phyloP scores from a whole-genome alignment of 2,329 filamentous ascomycete genomes.

The Penicillium janthinellum region DNA sequence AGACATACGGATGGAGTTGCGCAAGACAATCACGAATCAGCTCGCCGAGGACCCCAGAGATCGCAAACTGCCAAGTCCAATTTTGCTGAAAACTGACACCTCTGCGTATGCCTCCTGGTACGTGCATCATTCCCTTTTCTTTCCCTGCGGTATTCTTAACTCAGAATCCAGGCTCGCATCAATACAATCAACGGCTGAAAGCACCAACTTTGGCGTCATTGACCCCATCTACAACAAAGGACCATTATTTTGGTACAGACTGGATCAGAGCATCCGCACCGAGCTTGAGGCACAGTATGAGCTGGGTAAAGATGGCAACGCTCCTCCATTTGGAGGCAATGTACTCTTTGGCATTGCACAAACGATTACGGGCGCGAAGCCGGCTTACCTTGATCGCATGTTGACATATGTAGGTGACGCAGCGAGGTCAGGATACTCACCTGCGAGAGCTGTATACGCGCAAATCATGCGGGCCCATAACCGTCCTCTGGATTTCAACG shows the following conservation, averaged over 20 bases:
- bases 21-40: constrained; percentile 21
- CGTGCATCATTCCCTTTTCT: background rate
- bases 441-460: constrained; percentile 30
- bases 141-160: background rate
- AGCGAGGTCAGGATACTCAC: constrained; percentile 24
- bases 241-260: constrained; percentile 31
- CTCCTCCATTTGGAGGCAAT: constrained; percentile 22
- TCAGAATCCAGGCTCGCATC: constrained; percentile 21
- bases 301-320: constrained; percentile 14
- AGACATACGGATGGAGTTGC: constrained; percentile 20
- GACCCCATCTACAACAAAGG: constrained; percentile 34
- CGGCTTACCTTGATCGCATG: constrained; percentile 26
- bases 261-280: constrained; percentile 25
- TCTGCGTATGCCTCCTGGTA: constrained; percentile 29
- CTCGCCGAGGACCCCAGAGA: constrained; percentile 28
- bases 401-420: constrained; percentile 27
- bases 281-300: constrained; percentile 30
- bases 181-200: constrained; percentile 16
- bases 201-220: constrained; percentile 22
- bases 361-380: constrained; percentile 28
- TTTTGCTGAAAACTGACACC: constrained; percentile 23
- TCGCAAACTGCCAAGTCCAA: constrained; percentile 22
- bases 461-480: constrained; percentile 30
- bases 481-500: constrained; percentile 17
- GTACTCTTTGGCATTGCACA: constrained; percentile 32